Percentiles rank a stretch among this genome's conserved stretches.
Conservation (phyloP, 768 basidiomycete species). For the Suillus brevipes region DNA sequence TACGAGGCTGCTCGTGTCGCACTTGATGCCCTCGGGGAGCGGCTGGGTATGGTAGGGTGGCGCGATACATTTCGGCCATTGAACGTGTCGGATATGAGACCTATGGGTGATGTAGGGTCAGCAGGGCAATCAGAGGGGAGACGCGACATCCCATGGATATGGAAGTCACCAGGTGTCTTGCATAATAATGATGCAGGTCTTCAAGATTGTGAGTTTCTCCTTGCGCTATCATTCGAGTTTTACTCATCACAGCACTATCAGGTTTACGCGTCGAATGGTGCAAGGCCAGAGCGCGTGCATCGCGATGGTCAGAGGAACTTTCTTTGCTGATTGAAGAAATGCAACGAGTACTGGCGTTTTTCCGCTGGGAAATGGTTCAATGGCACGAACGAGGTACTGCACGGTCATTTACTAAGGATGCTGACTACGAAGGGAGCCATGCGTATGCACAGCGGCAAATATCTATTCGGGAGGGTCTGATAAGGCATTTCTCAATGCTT, state of each 20-base stretch:
- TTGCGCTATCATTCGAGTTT: neutral
- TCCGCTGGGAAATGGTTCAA: neutral
- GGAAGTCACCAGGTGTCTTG: neutral
- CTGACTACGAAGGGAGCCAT: neutral
- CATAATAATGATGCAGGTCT: neutral
- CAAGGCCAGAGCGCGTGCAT: constrained; percentile 8
- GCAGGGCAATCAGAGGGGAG: too few species aligned
- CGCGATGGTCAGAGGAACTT: constrained; percentile 12
- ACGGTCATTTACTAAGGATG: neutral
- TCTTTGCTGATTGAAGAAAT: constrained; percentile 12
- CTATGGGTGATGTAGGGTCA: neutral
- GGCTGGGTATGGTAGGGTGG: neutral
- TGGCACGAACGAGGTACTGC: neutral
- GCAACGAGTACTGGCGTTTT: constrained; percentile 11
- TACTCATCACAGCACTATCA: neutral
- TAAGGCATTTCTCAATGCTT: neutral
- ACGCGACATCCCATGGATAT: neutral
- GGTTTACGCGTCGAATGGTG: neutral
- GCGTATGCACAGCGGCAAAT: neutral
- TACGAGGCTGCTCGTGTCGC: neutral
- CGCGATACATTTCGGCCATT: neutral
- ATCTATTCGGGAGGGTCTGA: neutral
- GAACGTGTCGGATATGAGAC: neutral
- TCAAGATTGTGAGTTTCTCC: neutral
- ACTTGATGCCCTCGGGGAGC: neutral